Evolutionary conservation across 164 flowering plant species (phyloP).

Genomic region (Nelumbo lutea): DNA sequence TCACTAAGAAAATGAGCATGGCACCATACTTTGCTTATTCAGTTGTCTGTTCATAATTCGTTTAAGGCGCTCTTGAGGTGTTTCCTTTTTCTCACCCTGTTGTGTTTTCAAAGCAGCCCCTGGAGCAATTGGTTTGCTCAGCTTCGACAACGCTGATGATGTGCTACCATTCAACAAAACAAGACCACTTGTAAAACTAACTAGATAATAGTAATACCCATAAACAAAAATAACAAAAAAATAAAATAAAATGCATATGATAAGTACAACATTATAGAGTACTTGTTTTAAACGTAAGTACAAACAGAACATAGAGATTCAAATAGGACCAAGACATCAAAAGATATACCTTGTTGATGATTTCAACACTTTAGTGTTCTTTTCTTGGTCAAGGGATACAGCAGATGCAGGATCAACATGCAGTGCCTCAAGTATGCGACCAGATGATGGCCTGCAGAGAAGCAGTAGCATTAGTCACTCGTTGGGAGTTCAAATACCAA

Average conservation of each 20-base stretch:
- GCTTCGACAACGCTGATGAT: constrained; percentile 75
- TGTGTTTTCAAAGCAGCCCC: constrained; percentile 47
- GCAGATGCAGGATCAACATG: constrained; percentile 98
- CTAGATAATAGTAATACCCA: background rate
- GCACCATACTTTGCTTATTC: constrained; percentile 74
- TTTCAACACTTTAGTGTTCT: constrained; percentile 46
- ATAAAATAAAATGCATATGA: background rate
- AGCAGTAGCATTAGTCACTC: constrained; percentile 35
- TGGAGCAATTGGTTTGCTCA: constrained; percentile 53
- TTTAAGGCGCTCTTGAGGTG: constrained; percentile 97
- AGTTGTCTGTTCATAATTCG: constrained; percentile 96
- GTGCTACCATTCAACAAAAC: constrained; percentile 38
- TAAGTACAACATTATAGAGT: no score
- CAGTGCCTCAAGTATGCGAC: constrained; percentile 88
- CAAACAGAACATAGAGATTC: background rate
- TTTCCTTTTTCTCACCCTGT: constrained; percentile 88
- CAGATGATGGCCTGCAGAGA: constrained; percentile 81
- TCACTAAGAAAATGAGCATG: background rate
- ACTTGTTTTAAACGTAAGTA: background rate
- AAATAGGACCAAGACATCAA: background rate
- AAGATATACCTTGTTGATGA: constrained; percentile 55
- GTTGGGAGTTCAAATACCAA: constrained; percentile 7
- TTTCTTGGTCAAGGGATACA: constrained; percentile 74
- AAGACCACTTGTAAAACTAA: background rate
- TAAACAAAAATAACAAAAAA: background rate